Evolutionary conservation across 2,329 filamentous ascomycete genomes (phyloP), one percentile per base, ranked within the genome.

Genomic region (Ceratocystis eucalypticola): DNA sequence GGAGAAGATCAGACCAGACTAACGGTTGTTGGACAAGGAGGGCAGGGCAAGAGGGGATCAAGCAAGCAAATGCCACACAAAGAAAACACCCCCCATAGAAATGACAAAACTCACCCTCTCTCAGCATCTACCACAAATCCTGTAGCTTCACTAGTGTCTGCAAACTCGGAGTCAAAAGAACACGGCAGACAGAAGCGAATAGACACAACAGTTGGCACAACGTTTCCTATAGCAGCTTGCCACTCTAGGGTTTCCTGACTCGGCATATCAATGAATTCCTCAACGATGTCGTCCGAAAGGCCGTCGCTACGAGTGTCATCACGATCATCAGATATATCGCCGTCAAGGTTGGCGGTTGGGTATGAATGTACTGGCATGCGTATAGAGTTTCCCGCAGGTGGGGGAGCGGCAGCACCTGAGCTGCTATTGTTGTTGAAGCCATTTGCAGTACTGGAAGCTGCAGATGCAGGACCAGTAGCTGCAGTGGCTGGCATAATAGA

Each of bases 161-260:
- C 94, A 33, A 90, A 80, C 72, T 99, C 94, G n/a, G 94, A 97
- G 75, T 99, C 94, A 75, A 99, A 99, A 28, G 93, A 92, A 75
- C 90, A 96, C 0, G 94, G 96, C 80, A 96, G 91, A 75, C 93
- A 97, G 79, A 99, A 99, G 71, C 96, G 89, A 72, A 99, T 97
- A n/a, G 93, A 96, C 62, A 99, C 94, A 20, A 97, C 94, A 71
- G 92, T 96, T 74, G 88, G 87, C 65, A 99, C 92, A 2, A 99
- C 94, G 69, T 86, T 88, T 76, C 96, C 92, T 68, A 97, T 96
- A 0, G 92, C 96, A 63, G 87, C 88, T 76, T 97, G 93, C 94
- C 94, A 99, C 77, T 96, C 92, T 69, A 55, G 70, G 22, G 70
- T 69, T 59, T 72, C 71, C 28, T 65, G 62, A 65, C 73, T 73